Conservation (phyloP, 1,284 basidiomycete species). For the Sparassis latifolia region DNA sequence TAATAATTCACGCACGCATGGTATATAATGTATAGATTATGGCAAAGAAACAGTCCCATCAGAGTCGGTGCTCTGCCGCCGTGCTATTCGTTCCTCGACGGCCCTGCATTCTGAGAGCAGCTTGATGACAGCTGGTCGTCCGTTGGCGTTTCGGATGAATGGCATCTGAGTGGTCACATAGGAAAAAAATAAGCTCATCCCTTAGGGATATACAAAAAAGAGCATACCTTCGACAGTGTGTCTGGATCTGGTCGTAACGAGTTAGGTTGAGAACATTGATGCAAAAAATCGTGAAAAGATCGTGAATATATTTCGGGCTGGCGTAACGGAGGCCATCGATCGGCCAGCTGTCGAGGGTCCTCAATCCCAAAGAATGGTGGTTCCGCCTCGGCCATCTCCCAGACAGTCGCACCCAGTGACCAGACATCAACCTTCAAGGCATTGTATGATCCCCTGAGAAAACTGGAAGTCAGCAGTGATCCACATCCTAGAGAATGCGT, state of each 20-base stretch:
- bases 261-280: conserved; percentile 56
- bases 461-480: neutral
- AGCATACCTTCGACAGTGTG: conserved; percentile 55
- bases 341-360: conserved; percentile 37
- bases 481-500: neutral
- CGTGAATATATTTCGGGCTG: conserved; percentile 57
- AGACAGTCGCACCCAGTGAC: conserved; percentile 76
- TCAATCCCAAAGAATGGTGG: conserved; percentile 65
- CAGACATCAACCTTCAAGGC: conserved; percentile 72
- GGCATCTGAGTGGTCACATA: conserved; percentile 34
- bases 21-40: conserved; percentile 18
- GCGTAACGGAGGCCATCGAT: conserved; percentile 58
- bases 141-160: conserved; percentile 63
- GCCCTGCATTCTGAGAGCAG: conserved; percentile 60
- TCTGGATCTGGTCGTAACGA: conserved; percentile 48
- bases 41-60: conserved; percentile 28
- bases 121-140: conserved; percentile 56
- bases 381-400: conserved; percentile 70
- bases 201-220: conserved; percentile 10
- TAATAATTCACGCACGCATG: conserved; percentile 1
- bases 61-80: conserved; percentile 30
- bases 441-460: conserved; percentile 55
- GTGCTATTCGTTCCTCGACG: conserved; percentile 51
- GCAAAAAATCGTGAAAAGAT: conserved; percentile 69
- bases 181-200: neutral